Evolutionary conservation across 371 early-diverging fungal genomes (phyloP).

Genomic region (Entomophthora muscae): DNA sequence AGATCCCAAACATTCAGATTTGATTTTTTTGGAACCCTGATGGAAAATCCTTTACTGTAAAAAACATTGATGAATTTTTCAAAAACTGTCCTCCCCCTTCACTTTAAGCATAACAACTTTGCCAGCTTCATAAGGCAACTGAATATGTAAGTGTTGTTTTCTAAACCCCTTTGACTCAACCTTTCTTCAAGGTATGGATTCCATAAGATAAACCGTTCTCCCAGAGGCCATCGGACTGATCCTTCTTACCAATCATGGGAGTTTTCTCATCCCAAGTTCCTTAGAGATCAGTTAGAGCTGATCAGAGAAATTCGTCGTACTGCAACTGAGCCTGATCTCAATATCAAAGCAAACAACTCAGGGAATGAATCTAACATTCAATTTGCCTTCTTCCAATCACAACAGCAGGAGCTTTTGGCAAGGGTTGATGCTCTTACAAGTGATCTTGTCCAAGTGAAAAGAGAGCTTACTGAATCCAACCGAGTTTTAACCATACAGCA

Average conservation of each 20-base stretch:
- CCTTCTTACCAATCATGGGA: constrained; percentile 84
- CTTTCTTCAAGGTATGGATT: constrained; percentile 49
- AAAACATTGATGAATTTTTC: constrained; percentile 66
- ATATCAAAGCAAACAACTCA: constrained; percentile 32
- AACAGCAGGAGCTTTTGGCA: constrained; percentile 54
- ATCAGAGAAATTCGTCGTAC: constrained; percentile 74
- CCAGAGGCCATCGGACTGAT: constrained; percentile 58
- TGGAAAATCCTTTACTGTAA: constrained; percentile 74
- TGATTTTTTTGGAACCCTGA: constrained; percentile 65
- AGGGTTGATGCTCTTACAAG: constrained; percentile 51
- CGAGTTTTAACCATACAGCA: constrained; percentile 37
- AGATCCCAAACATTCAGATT: constrained; percentile 51
- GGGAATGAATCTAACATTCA: constrained; percentile 44
- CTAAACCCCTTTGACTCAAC: background rate
- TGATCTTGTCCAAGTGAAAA: constrained; percentile 37
- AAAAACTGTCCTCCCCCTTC: constrained; percentile 50
- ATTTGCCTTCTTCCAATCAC: constrained; percentile 47
- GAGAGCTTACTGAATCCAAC: constrained; percentile 49
- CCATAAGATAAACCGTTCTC: constrained; percentile 72
- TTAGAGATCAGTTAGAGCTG: constrained; percentile 56
- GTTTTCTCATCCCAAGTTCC: constrained; percentile 72
- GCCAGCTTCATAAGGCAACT: constrained; percentile 71
- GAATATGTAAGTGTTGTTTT: constrained; percentile 38
- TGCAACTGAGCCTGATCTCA: constrained; percentile 55
- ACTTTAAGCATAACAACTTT: constrained; percentile 76